Percentiles rank a stretch among this genome's conserved stretches.
Conservation (phyloP, 2,329 filamentous ascomycete genomes). For the Cytospora leucostoma region DNA sequence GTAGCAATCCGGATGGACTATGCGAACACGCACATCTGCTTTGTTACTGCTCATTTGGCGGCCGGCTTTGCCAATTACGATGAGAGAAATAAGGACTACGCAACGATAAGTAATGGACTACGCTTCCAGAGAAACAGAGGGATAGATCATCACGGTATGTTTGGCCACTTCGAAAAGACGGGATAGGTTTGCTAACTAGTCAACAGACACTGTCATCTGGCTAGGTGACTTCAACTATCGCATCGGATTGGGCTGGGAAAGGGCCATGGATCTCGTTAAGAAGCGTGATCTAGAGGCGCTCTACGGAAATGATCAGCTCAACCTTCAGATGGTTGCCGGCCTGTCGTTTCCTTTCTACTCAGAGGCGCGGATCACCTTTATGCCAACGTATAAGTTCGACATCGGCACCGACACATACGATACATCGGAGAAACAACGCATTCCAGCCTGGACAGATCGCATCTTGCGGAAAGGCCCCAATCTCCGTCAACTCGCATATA, state of each 20-base stretch:
- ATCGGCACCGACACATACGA: slow-evolving; percentile 87
- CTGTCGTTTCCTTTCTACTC: slow-evolving; percentile 89
- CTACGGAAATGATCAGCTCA: slow-evolving; percentile 94
- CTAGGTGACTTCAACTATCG: slow-evolving; percentile 98
- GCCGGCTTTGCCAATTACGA: slow-evolving; percentile 97
- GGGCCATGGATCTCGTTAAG: slow-evolving; percentile 72
- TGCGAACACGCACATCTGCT: slow-evolving; percentile 88
- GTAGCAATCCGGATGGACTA: slow-evolving; percentile 96
- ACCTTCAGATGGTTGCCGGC: slow-evolving; percentile 94
- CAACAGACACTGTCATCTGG: slow-evolving; percentile 77
- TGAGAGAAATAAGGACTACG: slow-evolving; percentile 90
- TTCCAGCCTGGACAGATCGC: slow-evolving; percentile 96
- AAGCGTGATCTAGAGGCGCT: slow-evolving; percentile 73
- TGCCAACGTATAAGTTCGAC: slow-evolving; percentile 95
- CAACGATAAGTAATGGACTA: slow-evolving; percentile 82
- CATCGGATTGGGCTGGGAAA: slow-evolving; percentile 80
- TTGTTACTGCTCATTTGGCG: slow-evolving; percentile 94
- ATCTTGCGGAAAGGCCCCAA: slow-evolving; percentile 84
- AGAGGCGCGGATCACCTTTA: slow-evolving; percentile 83
- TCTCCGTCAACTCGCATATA: slow-evolving; percentile 80
- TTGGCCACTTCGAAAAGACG: not conserved
- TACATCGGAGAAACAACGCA: slow-evolving; percentile 91
- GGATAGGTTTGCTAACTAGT: slow-evolving; percentile 31
- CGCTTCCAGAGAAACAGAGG: slow-evolving; percentile 87
- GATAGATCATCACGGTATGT: slow-evolving; percentile 82